Evolutionary conservation across 192 early-diverging fungal species (phyloP).

Genomic region (Coemansia sp.): DNA sequence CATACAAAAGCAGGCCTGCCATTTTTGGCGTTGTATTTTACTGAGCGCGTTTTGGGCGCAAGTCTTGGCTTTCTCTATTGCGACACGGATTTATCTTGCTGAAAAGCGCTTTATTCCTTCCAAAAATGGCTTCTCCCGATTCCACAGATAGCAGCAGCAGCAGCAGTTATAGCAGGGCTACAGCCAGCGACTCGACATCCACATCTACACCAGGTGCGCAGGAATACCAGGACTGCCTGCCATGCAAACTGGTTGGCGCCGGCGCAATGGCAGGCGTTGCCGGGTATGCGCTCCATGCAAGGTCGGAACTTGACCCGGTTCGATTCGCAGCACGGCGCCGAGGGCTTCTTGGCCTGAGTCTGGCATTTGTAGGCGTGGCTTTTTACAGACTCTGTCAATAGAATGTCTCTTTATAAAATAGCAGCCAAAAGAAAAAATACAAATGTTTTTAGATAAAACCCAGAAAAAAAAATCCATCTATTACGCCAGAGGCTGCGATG

Average conservation of each 20-base stretch:
- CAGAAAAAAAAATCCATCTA: not conserved
- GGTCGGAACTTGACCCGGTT: constrained; percentile 25
- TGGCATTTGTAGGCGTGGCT: constrained; percentile 15
- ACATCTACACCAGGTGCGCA: not conserved
- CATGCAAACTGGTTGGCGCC: constrained; percentile 41
- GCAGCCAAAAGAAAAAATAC: not conserved
- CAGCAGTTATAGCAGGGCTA: not conserved
- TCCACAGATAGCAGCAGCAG: not conserved
- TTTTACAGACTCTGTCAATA: constrained; percentile 8
- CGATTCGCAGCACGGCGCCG: constrained; percentile 27
- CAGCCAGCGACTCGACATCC: not conserved
- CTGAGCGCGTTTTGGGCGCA: no score
- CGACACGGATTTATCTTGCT: no score
- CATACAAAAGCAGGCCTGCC: no score
- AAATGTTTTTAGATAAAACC: not conserved
- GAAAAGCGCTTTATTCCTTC: not conserved
- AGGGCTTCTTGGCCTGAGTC: constrained; percentile 39
- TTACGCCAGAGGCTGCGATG: constrained; percentile 22
- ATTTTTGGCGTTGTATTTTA: no score
- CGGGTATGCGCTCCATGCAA: constrained; percentile 23
- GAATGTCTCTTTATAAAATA: not conserved
- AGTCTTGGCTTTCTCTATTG: no score
- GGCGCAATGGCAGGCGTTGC: constrained; percentile 37
- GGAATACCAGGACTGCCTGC: constrained; percentile 40
- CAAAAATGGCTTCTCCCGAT: not conserved